Evolutionary conservation across 176 grass and related monocot genomes (phyloP), one percentile per base, ranked within the genome.

Genomic region (Oryza officinalis): DNA sequence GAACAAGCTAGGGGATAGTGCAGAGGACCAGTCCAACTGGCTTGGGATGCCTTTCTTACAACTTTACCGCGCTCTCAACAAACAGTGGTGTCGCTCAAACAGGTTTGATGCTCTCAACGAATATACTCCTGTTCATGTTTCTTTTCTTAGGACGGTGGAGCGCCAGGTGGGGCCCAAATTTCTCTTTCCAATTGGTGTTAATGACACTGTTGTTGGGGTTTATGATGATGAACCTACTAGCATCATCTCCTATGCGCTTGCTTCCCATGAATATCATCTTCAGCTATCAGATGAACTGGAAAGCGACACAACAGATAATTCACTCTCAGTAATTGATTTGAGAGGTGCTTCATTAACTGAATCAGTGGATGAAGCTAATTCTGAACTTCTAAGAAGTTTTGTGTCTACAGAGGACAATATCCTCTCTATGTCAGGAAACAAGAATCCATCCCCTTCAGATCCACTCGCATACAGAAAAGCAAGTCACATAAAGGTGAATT

Each of bases 141-240:
- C 84, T 66, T 83, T 92, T 47, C 61, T 91, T 75, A 83, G 80
- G 78, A 84, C 74, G 54, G 80, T 87, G 71, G 91, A 93, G 84
- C 81, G 75, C 46, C 87, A 89, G 45, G 72, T 79, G 86, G 93
- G 91, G 22, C 93, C 96, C 20, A 93, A 91, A 77, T 94, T 96
- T 77, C 76, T 92, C 86, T 87, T 96, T 90, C 91, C 93, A 68
- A 83, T 93, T 20, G 96, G 93, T 27, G 85, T 90, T 85, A 92
- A 93, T 94, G 96, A 99, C 47, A 96, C 74, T 81, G 91, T 94
- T 32, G 68, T 99, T 82, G 89, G 89, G 83, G 79, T 96, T 77
- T 99, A 87, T 52, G 93, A 99, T 83, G 86, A 96, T 69, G 93
- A 99, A 86, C 91, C 96, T 72, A 99, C 91, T 70, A 99, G 96